Base-by-base conservation (phyloP, 495 filamentous ascomycete genomes). In the Aspergillus nidulans region DNA sequence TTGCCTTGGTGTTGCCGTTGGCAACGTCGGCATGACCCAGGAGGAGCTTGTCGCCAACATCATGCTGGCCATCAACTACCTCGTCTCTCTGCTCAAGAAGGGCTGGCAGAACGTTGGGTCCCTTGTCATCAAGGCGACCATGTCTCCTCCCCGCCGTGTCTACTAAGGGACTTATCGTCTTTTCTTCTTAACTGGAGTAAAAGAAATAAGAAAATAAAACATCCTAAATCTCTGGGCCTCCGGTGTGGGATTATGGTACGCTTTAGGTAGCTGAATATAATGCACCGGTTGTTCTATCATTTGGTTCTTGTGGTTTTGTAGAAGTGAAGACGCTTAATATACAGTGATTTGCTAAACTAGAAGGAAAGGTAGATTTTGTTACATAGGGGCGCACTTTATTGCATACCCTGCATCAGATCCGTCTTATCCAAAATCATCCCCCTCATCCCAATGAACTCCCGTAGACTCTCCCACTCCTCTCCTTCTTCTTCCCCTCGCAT, bases 61-160 rank as follows among this genome's bases (percentile, higher is more conserved):
- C 77, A 90, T 90, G 86, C 78, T 98, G 81, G 82, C 94, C 73
- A 97, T 98, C 86, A 98, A 98, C 85, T 98, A 97, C 83, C 83
- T 98, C 45, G 92, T 98, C 68, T 95, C 90, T 63, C 81, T 98
- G 65, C 80, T 98, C 73, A 97, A 98, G 91, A 98, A 98, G 85
- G 94, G 95, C 68, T 98, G 94, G 94, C 94, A 98, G 85, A 98
- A 98, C 81, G 95, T 98, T 72, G 94, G 94, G 64, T 91, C 87
- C 79, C 84, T 98, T 82, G 96, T 94, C 64, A 91, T 98, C 82
- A 98, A 98, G 87, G 94, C 95, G 76, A 88, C 90, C 76, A 97
- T 98, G 95, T 92, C 88, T 71, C 92, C 92, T 56, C 95, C 94
- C 53, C 92, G 91, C 83, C 89, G 94, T 67, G 72, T 97, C 58